Conservation (phyloP, 1,139 yeast genomes). For the Candida sanyaensis region DNA sequence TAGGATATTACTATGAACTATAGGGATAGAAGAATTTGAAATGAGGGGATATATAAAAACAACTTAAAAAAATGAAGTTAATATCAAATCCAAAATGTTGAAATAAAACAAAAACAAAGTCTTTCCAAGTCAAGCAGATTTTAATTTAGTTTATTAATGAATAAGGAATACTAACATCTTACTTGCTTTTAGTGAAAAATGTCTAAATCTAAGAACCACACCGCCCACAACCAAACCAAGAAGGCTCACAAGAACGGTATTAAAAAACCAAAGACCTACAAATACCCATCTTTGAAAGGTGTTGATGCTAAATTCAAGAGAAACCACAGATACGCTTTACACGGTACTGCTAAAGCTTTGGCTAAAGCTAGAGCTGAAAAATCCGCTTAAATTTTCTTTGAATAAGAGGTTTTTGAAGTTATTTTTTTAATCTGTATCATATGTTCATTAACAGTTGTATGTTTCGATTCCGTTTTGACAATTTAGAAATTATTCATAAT, state of each 20-base stretch:
- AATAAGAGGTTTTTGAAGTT: background rate
- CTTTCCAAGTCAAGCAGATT: background rate
- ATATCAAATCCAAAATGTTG: too few species aligned
- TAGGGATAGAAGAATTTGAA: background rate
- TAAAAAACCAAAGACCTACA: conserved; percentile 98
- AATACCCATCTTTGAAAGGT: conserved; percentile 97
- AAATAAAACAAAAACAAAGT: background rate
- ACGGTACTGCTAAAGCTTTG: conserved; percentile 94
- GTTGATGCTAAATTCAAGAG: conserved; percentile 99
- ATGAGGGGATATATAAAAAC: background rate
- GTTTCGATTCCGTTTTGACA: conserved; percentile 17
- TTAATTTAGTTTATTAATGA: background rate
- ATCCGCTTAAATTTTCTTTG: conserved; percentile 23
- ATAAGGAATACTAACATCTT: conserved; percentile 27
- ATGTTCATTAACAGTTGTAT: conserved; percentile 12
- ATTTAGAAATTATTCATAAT: conserved; percentile 10
- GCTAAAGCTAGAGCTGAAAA: conserved; percentile 70
- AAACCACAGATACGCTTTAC: conserved; percentile 99
- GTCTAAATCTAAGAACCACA: conserved; percentile 99
- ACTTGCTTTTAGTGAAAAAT: conserved; percentile 41
- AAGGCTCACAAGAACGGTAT: conserved; percentile 99
- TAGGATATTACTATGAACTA: background rate
- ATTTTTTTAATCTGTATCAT: conserved; percentile 9
- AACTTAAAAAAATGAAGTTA: background rate
- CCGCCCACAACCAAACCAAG: conserved; percentile 99